These are phyloP conservation scores for Backusella circina DNA, from an alignment of 192 early-diverging fungal species.

Conservation along the genomic window DNA sequence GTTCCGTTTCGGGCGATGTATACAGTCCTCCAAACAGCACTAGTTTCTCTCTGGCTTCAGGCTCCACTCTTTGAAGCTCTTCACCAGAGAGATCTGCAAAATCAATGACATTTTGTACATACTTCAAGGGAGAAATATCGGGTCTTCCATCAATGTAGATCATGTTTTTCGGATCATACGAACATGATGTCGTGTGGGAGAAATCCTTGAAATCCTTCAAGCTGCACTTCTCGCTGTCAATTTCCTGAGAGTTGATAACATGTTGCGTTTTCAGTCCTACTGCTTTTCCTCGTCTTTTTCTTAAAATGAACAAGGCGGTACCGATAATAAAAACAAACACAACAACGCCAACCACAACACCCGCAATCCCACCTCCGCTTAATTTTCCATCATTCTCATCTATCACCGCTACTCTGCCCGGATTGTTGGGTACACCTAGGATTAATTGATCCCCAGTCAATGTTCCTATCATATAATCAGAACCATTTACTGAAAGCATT, in stretches of 20 bases:
- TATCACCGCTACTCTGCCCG: too few species aligned
- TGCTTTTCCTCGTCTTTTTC: background rate
- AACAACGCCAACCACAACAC: background rate
- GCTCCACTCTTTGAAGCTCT: background rate
- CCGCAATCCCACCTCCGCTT: background rate
- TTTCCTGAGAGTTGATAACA: background rate
- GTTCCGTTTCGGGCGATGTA: background rate
- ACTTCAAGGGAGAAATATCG: background rate
- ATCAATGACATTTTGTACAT: background rate
- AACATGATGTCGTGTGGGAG: background rate
- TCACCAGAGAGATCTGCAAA: background rate
- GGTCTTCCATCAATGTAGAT: background rate
- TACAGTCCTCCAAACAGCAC: background rate
- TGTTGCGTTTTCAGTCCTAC: background rate
- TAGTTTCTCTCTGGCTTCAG: background rate
- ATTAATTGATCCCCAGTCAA: background rate
- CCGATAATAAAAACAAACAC: background rate
- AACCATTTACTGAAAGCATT: background rate
- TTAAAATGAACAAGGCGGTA: background rate
- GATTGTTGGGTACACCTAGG: too few species aligned
- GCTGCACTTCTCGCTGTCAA: background rate
- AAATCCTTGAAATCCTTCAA: background rate
- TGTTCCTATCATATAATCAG: background rate
- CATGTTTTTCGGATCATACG: background rate
- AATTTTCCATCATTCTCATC: background rate